Conservation (phyloP, 2,329 filamentous ascomycete genomes). For the Xylaria sp. region DNA sequence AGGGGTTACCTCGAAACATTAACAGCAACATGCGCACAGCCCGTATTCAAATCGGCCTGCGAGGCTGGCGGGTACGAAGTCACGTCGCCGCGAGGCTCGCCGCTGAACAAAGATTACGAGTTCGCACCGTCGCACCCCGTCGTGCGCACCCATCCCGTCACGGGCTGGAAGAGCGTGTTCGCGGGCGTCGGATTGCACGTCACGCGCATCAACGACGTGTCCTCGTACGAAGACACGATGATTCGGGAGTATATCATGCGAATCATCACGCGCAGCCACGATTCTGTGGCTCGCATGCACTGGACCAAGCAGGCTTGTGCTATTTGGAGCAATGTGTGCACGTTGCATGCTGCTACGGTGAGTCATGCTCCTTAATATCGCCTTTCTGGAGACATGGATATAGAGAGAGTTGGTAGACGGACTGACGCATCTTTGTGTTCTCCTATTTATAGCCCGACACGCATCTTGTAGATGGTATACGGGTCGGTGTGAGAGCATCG, state of each 20-base stretch:
- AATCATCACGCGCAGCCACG: slow-evolving; percentile 55
- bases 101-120: slow-evolving; percentile 62
- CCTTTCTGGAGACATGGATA: slow-evolving; percentile 1
- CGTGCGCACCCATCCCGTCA: slow-evolving; percentile 70
- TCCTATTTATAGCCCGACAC: slow-evolving; percentile 46
- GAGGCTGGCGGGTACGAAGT: slow-evolving; percentile 54
- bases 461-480: slow-evolving; percentile 48
- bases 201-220: slow-evolving; percentile 53
- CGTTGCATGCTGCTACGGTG: slow-evolving; percentile 50
- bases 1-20: slow-evolving; percentile 60
- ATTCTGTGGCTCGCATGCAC: slow-evolving; percentile 54
- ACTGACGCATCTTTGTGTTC: slow-evolving; percentile 10
- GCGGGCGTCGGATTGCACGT: slow-evolving; percentile 50
- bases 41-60: slow-evolving; percentile 53
- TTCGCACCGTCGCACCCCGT: slow-evolving; percentile 65
- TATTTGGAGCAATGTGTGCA: slow-evolving; percentile 55
- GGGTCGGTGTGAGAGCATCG: slow-evolving; percentile 53
- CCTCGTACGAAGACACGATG: slow-evolving; percentile 51
- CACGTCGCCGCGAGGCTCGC: slow-evolving; percentile 59
- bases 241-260: slow-evolving; percentile 53
- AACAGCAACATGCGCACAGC: slow-evolving; percentile 57
- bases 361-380: slow-evolving; percentile 30
- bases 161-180: slow-evolving; percentile 65
- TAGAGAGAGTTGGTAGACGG: not conserved
- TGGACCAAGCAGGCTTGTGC: slow-evolving; percentile 54